Evolutionary conservation across 139 green algal genomes (phyloP).

Genomic region (Chlorella sp.): DNA sequence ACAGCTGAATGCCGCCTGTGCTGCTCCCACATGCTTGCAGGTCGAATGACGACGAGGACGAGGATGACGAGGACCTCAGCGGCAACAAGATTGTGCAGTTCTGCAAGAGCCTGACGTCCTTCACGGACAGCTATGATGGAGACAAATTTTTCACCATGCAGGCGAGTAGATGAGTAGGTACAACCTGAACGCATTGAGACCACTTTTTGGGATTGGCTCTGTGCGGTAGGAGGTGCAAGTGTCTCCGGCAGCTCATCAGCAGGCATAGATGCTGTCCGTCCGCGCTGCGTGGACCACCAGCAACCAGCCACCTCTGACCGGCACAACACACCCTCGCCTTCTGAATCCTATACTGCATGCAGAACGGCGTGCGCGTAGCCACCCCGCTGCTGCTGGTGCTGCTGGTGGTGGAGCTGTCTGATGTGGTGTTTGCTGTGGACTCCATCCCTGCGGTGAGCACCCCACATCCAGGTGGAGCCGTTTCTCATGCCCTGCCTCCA

Average conservation of each 20-base stretch:
- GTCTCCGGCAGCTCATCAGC: too few species aligned
- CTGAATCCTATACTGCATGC: not conserved
- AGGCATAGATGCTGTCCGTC: too few species aligned
- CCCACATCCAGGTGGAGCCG: not conserved
- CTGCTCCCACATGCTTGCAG: not conserved
- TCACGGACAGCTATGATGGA: conserved; percentile 86
- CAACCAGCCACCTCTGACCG: too few species aligned
- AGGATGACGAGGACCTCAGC: conserved; percentile 79
- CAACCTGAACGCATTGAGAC: too few species aligned
- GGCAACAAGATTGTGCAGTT: conserved; percentile 85
- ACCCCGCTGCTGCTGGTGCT: conserved; percentile 95
- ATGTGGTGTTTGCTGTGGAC: conserved; percentile 98
- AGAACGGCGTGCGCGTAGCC: conserved; percentile 60
- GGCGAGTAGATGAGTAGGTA: not conserved
- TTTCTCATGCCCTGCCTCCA: not conserved
- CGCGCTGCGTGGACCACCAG: too few species aligned
- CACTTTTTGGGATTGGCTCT: too few species aligned
- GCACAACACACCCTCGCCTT: too few species aligned
- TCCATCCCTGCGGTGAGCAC: conserved; percentile 81
- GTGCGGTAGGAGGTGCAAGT: too few species aligned
- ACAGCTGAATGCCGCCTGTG: too few species aligned
- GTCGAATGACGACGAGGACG: conserved; percentile 54
- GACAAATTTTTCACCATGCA: conserved; percentile 89
- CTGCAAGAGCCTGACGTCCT: conserved; percentile 66
- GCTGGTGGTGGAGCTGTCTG: conserved; percentile 90